Conservation (phyloP, 306 rosid genomes). For the Ormosia emarginata region DNA sequence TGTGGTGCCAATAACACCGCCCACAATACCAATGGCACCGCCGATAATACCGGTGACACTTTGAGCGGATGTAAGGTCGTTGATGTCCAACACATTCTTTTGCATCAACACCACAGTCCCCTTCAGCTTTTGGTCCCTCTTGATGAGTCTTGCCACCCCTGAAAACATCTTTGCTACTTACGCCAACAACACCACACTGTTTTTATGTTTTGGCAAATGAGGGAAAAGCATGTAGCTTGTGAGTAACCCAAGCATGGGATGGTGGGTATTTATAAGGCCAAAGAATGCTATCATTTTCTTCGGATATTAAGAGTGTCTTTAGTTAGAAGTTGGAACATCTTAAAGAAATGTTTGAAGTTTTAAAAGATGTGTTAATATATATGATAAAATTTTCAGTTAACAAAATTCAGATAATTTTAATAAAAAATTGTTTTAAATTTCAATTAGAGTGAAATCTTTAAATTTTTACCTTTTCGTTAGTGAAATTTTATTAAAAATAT, state of each 20-base stretch:
- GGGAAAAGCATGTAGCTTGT: not conserved
- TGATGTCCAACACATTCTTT: conserved; percentile 30
- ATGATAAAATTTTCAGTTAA: too few species aligned
- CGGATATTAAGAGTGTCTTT: too few species aligned
- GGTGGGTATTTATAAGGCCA: not conserved
- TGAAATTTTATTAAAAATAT: too few species aligned
- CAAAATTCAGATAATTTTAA: too few species aligned
- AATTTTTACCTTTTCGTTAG: too few species aligned
- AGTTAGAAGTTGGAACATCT: too few species aligned
- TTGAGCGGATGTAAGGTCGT: not conserved
- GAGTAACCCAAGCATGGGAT: not conserved
- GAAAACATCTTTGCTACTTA: conserved; percentile 28
- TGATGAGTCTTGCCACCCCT: not conserved
- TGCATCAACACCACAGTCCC: conserved; percentile 30
- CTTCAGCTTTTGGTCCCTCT: conserved; percentile 28
- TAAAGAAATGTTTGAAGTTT: too few species aligned
- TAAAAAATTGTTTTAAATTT: too few species aligned
- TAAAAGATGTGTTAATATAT: too few species aligned
- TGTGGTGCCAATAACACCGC: not conserved
- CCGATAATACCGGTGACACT: conserved; percentile 12
- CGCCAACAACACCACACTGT: not conserved
- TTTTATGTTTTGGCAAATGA: not conserved
- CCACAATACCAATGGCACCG: not conserved
- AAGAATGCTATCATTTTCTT: too few species aligned
- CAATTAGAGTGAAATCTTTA: too few species aligned